phyloP scores from a whole-genome alignment of 306 rosid species.

The Vigna trinervia region DNA sequence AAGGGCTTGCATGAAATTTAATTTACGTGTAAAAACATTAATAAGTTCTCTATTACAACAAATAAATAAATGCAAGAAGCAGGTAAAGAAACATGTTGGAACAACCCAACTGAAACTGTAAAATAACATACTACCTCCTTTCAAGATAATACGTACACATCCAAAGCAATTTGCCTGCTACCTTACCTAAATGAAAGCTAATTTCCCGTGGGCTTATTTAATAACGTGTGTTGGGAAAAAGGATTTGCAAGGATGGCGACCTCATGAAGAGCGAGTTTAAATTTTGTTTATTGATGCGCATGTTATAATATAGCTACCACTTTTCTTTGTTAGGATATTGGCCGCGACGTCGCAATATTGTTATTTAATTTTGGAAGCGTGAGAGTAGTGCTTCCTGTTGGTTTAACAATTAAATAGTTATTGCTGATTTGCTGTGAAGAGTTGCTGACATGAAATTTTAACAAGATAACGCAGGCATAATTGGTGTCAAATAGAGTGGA shows the following conservation, averaged over 20 bases:
- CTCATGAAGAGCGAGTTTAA: not conserved
- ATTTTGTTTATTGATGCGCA: constrained; percentile 27
- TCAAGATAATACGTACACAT: not conserved
- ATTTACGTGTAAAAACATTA: not conserved
- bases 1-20: not conserved
- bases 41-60: not conserved
- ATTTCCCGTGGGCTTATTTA: constrained; percentile 24
- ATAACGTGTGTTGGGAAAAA: not conserved
- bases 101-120: not conserved
- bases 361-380: not conserved
- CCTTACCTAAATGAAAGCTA: constrained; percentile 11
- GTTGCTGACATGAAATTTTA: not conserved
- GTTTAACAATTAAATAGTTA: constrained; percentile 4
- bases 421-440: not conserved
- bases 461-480: constrained; percentile 7
- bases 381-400: not conserved
- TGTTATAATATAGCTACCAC: not conserved
- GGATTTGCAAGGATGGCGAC: not conserved
- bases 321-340: not conserved
- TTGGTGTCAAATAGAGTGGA: not conserved
- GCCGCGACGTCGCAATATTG: too few species aligned
- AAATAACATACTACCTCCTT: not conserved
- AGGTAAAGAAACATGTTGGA: not conserved
- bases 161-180: constrained; percentile 29
- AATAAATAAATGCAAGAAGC: constrained; percentile 14